Percentiles rank a stretch among this genome's conserved stretches.
These are phyloP conservation scores for Ephemerocybe angulata DNA, from an alignment of 768 basidiomycete species.

Conservation along the genomic window DNA sequence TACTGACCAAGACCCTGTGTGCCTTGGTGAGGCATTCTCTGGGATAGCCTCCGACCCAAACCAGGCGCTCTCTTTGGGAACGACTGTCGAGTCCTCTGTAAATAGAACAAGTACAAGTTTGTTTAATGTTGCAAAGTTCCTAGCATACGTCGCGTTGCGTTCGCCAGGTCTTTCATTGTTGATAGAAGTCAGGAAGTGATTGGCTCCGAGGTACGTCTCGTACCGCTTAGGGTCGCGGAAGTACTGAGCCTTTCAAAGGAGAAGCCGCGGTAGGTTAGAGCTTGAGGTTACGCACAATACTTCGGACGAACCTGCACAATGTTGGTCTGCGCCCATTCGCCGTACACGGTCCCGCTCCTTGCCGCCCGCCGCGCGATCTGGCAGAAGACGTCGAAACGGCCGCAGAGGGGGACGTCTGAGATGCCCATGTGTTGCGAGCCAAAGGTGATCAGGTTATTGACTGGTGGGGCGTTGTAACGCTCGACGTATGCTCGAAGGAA, in stretches of 20 bases:
- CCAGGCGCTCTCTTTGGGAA: slow-evolving; percentile 85
- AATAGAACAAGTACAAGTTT: slow-evolving; percentile 75
- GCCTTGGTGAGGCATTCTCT: slow-evolving; percentile 20
- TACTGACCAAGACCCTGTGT: not conserved
- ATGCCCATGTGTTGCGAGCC: slow-evolving; percentile 88
- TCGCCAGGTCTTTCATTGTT: slow-evolving; percentile 67
- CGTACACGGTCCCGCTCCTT: slow-evolving; percentile 58
- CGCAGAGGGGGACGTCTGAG: slow-evolving; percentile 68
- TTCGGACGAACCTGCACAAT: slow-evolving; percentile 55
- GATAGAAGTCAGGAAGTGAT: slow-evolving; percentile 67
- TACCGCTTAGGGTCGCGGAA: slow-evolving; percentile 70
- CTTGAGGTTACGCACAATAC: not conserved
- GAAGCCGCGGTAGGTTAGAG: too few relatives aligned
- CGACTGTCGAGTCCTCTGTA: slow-evolving; percentile 66
- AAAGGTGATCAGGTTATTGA: slow-evolving; percentile 82
- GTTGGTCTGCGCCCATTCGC: slow-evolving; percentile 71
- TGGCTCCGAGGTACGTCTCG: slow-evolving; percentile 52
- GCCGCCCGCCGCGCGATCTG: slow-evolving; percentile 60
- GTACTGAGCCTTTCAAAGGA: slow-evolving; percentile 67
- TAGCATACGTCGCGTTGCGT: slow-evolving; percentile 57
- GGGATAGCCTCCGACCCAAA: slow-evolving; percentile 67
- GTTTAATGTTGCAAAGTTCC: slow-evolving; percentile 57
- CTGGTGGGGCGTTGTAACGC: slow-evolving; percentile 64
- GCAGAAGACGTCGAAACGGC: slow-evolving; percentile 64
- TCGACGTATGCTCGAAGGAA: slow-evolving; percentile 86